Conservation (phyloP, 768 basidiomycete genomes). For the Lentinula detonsa region DNA sequence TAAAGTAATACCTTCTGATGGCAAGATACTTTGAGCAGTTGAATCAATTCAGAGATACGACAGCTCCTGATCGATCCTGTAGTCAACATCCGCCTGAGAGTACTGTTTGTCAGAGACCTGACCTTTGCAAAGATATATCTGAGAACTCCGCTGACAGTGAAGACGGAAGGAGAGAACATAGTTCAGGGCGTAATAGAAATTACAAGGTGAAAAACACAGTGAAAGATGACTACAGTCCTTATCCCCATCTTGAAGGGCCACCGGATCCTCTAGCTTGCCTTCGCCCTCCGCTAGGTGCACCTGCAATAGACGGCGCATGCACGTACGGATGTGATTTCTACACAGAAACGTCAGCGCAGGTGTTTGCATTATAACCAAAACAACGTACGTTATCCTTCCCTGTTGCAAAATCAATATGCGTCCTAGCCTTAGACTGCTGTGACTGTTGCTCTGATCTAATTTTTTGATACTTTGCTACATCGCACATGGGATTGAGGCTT, state of each 20-base stretch:
- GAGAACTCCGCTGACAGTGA: too few relatives aligned
- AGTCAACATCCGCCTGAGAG: too few relatives aligned
- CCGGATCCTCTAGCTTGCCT: background rate
- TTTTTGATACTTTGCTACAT: conserved; percentile 55
- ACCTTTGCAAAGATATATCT: too few relatives aligned
- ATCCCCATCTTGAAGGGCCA: background rate
- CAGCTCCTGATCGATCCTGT: too few relatives aligned
- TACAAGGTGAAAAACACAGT: background rate
- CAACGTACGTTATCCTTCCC: background rate
- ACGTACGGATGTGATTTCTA: background rate
- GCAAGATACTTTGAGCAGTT: too few relatives aligned
- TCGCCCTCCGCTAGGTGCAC: background rate
- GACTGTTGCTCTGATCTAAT: conserved; percentile 55
- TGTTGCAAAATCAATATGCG: conserved; percentile 54
- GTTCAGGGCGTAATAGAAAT: background rate
- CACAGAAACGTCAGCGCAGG: background rate
- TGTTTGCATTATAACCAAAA: background rate
- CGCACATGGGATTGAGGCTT: background rate
- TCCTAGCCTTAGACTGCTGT: conserved; percentile 23
- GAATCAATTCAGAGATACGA: too few relatives aligned
- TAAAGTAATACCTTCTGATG: too few relatives aligned
- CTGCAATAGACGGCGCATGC: background rate
- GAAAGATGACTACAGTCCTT: background rate
- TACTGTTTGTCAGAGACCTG: too few relatives aligned
- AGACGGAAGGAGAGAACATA: background rate